Percentiles rank a stretch among this genome's conserved stretches.
phyloP scores from a whole-genome alignment of 169 alveolate genomes.

The Plasmodium relictum region DNA sequence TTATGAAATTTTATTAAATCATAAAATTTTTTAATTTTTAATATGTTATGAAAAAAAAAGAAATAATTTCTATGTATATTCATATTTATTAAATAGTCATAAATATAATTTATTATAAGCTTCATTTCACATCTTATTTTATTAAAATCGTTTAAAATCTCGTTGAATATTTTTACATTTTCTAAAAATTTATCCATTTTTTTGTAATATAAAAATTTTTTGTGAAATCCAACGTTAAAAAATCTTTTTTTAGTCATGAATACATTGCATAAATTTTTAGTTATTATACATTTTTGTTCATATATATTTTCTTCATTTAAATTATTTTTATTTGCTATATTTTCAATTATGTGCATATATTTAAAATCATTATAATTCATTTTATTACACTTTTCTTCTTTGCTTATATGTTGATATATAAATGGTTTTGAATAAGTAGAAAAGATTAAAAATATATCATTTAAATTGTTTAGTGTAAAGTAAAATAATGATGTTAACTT shows the following conservation, averaged over 20 bases:
- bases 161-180: slow-evolving; percentile 31
- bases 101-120: slow-evolving; percentile 2
- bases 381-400: background rate
- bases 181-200: slow-evolving; percentile 6
- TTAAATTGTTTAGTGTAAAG: slow-evolving; percentile 10
- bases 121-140: slow-evolving; percentile 52
- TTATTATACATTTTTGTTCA: background rate
- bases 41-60: slow-evolving; percentile 32
- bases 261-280: slow-evolving; percentile 1
- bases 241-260: slow-evolving; percentile 12
- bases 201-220: background rate
- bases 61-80: slow-evolving; percentile 31
- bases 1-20: slow-evolving; percentile 23
- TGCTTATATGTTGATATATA: background rate
- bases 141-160: slow-evolving; percentile 23
- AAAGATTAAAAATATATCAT: slow-evolving; percentile 14
- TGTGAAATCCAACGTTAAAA: slow-evolving; percentile 35
- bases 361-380: slow-evolving; percentile 16
- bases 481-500: slow-evolving; percentile 19
- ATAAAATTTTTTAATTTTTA: background rate
- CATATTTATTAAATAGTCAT: slow-evolving; percentile 45
- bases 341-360: slow-evolving; percentile 39
- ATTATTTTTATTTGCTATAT: slow-evolving; percentile 1
- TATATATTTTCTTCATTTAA: background rate
- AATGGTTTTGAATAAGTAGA: background rate